phyloP scores from a whole-genome alignment of 768 basidiomycete species.

The Trametes cubensis region DNA sequence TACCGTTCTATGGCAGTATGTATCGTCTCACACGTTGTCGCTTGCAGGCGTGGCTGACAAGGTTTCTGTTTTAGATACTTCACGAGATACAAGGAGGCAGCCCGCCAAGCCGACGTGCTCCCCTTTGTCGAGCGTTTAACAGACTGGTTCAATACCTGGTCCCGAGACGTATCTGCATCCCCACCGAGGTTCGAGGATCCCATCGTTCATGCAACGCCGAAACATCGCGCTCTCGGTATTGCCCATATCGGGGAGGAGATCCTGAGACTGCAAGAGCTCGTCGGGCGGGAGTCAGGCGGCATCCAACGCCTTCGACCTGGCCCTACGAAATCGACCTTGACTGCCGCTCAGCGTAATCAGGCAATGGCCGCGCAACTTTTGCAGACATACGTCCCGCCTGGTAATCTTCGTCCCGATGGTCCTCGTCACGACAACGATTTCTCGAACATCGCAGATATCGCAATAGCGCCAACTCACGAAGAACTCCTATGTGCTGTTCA shows the following conservation, averaged over 20 bases:
- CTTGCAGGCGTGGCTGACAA: too few species aligned
- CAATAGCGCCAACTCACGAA: slow-evolving; percentile 69
- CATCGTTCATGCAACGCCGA: slow-evolving; percentile 4
- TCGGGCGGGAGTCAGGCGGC: slow-evolving; percentile 27
- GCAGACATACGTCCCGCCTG: slow-evolving; percentile 27
- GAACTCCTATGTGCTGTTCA: slow-evolving; percentile 54
- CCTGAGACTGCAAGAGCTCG: slow-evolving; percentile 28
- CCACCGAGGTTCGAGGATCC: slow-evolving; percentile 30
- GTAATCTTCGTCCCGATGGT: slow-evolving; percentile 45
- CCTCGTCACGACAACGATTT: slow-evolving; percentile 73
- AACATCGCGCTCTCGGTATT: slow-evolving; percentile 20
- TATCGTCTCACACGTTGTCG: background rate
- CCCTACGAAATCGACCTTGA: slow-evolving; percentile 3
- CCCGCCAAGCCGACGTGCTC: slow-evolving; percentile 24
- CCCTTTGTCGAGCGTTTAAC: slow-evolving; percentile 28
- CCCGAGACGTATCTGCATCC: slow-evolving; percentile 22
- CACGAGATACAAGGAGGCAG: slow-evolving; percentile 33
- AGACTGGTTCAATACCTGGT: slow-evolving; percentile 33
- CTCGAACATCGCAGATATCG: slow-evolving; percentile 55
- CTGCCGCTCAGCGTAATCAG: slow-evolving; percentile 11
- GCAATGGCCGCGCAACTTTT: slow-evolving; percentile 26
- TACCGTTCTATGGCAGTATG: slow-evolving; percentile 56
- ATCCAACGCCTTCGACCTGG: slow-evolving; percentile 7
- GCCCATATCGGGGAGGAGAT: slow-evolving; percentile 25
- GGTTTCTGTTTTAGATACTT: slow-evolving; percentile 29